Base-by-base conservation (phyloP, 2,329 filamentous ascomycete genomes). In the Didymella arachidicola region DNA sequence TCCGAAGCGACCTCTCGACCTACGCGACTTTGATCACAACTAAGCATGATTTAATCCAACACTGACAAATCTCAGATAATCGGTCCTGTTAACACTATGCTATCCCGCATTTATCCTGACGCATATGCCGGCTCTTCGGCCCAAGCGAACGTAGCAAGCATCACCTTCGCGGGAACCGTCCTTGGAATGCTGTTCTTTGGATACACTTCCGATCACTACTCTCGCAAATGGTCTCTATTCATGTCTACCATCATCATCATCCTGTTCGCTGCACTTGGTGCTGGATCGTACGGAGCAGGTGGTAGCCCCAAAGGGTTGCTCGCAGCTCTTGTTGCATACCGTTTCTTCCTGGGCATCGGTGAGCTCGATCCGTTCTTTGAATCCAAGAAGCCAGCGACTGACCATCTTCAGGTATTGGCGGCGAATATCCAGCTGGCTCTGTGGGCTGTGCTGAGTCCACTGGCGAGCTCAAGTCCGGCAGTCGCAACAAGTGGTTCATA, bases 101-200 rank as follows among this genome's bases (percentile, higher is more conserved):
- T 97, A 7, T 77, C 74, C 19, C 78, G 75, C 0, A 83, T 96
- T 67, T 97, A 97, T 72, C 84, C 84, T 39, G 78, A 82, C 0
- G 77, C 84, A n/a, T 97, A 93, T 77, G 82, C 75, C n/a, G 79
- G 80, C 2, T 94, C 90, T 0, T 80, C 81, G 0, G 89, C 92
- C 2, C 86, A 87, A 64, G 86, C 86, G 68, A 92, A 95, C 68
- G 89, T 97, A 55, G 83, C 87, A 25, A 88, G 89, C 60, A 95
- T 97, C 69, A 89, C 91, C 6, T 97, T 96, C 71, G 93, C 88
- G 0, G 93, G 93, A 12, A 96, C 91, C 19, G 91, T 96, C 4
- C 80, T 95, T 1, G 92, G 41, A 2, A 90, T 93, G 80, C 81
- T 96, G 7, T 73, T 89, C 44, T 96, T 97, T 68, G 93, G 93